These are phyloP conservation scores for Monilinia vaccinii-corymbosi DNA, from an alignment of 2,329 filamentous ascomycete genomes.

Conservation along the genomic window DNA sequence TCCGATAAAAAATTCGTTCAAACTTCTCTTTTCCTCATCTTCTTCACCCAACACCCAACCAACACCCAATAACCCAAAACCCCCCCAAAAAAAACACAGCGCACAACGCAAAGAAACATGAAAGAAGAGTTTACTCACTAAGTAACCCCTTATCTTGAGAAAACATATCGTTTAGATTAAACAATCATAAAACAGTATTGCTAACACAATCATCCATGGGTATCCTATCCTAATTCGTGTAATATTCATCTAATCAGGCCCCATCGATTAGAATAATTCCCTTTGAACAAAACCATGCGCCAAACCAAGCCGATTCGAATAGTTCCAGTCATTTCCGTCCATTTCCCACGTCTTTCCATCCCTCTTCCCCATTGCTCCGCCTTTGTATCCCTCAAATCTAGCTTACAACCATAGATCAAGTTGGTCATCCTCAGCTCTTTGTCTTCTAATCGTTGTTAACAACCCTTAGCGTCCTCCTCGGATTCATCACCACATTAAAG, in stretches of 20 bases:
- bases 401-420: not conserved
- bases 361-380: not conserved
- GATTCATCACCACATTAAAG: conserved; percentile 59
- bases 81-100: too few relatives aligned
- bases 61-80: too few relatives aligned
- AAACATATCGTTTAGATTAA: not conserved
- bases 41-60: too few relatives aligned
- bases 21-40: too few relatives aligned
- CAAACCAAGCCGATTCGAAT: not conserved
- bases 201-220: not conserved
- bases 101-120: too few relatives aligned
- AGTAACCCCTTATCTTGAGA: not conserved
- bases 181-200: not conserved
- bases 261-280: not conserved
- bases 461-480: conserved; percentile 57
- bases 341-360: not conserved
- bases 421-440: too few relatives aligned
- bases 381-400: not conserved
- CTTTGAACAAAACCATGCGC: not conserved
- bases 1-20: not conserved
- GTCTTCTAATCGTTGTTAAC: conserved; percentile 41
- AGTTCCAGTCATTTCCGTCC: not conserved
- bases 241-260: not conserved
- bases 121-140: not conserved
- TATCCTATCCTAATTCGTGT: not conserved